Evolutionary conservation across 2,329 filamentous ascomycete species (phyloP), one percentile per base, ranked within the genome.

Genomic region (Fusarium sp.): DNA sequence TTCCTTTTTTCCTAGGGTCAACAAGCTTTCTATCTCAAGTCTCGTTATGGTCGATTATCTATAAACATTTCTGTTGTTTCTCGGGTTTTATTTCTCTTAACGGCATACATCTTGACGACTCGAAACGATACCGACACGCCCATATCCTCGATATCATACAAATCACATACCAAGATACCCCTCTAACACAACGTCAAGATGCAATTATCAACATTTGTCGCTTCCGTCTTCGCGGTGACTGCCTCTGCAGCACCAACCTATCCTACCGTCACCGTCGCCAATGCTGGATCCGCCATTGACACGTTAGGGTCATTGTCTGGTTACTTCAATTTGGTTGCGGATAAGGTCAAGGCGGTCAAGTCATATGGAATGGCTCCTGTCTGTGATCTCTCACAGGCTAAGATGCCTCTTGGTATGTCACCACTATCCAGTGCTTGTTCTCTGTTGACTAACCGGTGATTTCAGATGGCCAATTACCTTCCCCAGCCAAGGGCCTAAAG

Each of bases 311-410:
- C 85, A n/a, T 79, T 91, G 58, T 88, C 89, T 35, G 84, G 86
- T 45, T 92, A 91, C 83, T 92, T 92, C 83, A 88, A 89, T 79
- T 81, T 89, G 75, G 80, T 92, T 69, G 89, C 89, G 35, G 70
- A 81, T 62, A 91, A 90, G 80, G 85, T 90, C 50, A 84, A 88
- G 76, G 81, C 83, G 35, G 84, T 84, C 61, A 87, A 84, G 77
- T 69, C 79, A 18, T 83, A 85, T 69, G 72, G 81, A 6, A 62
- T 70, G 12, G 81, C 84, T 17, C 86, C 88, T 2, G 75, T 82
- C 35, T 92, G 90, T 76, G 87, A 91, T 77, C 76, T 91, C 20
- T 86, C 85, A 61, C 84, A 83, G 38, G 88, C 88, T 3, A 78
- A 82, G 63, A 84, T 91, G 80, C 88, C 88, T 64, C 76, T 78